phyloP scores from a whole-genome alignment of 2,329 filamentous ascomycete species.

The Podosphaera aphanis region DNA sequence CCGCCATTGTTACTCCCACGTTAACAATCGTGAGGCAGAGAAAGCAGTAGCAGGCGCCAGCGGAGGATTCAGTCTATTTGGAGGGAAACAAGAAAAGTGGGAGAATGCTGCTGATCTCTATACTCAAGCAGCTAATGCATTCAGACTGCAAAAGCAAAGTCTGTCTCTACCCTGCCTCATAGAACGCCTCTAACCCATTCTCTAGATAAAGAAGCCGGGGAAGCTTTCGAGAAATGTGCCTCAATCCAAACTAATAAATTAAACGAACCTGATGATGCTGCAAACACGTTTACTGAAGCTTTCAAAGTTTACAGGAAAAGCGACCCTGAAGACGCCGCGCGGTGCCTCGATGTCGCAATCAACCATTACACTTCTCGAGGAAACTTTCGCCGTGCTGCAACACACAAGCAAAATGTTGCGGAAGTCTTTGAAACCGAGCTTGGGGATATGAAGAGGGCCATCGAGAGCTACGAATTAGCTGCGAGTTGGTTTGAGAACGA shows the following conservation, averaged over 20 bases:
- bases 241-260: conserved; percentile 55
- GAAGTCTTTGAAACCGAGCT: conserved; percentile 70
- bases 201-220: conserved; percentile 60
- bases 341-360: conserved; percentile 59
- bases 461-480: conserved; percentile 65
- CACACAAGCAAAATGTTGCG: conserved; percentile 70
- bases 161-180: conserved; percentile 12
- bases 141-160: conserved; percentile 71
- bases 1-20: conserved; percentile 12
- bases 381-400: conserved; percentile 75
- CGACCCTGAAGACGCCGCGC: conserved; percentile 58
- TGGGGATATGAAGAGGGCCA: conserved; percentile 52
- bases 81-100: conserved; percentile 67
- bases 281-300: conserved; percentile 69
- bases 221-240: conserved; percentile 72
- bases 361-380: conserved; percentile 70
- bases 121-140: conserved; percentile 73
- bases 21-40: conserved; percentile 42
- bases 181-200: conserved; percentile 1
- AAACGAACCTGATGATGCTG: conserved; percentile 79
- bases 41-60: conserved; percentile 53
- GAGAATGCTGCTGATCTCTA: conserved; percentile 76
- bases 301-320: conserved; percentile 88
- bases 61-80: conserved; percentile 74
- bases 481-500: conserved; percentile 78